phyloP scores from a whole-genome alignment of 148 eudicot genomes.

The Camellia japonica region DNA sequence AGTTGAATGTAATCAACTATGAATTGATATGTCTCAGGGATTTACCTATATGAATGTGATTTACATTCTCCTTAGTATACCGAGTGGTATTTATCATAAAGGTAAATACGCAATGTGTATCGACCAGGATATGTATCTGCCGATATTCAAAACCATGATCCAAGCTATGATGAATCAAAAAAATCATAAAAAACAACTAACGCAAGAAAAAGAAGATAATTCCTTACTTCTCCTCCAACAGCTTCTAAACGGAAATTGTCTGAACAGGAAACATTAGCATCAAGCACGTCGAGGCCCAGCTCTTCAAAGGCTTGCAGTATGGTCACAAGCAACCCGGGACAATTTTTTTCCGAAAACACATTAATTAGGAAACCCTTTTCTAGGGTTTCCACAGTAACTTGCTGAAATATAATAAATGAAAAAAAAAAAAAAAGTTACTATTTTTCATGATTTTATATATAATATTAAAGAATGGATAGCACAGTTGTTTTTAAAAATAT shows the following conservation, averaged over 20 bases:
- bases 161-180: neutral
- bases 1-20: too few species aligned
- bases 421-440: neutral
- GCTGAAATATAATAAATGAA: neutral
- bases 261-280: constrained; percentile 56
- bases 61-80: too few species aligned
- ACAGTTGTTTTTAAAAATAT: too few species aligned
- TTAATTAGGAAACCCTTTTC: constrained; percentile 57
- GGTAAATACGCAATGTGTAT: too few species aligned
- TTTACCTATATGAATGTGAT: too few species aligned
- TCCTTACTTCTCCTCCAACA: constrained; percentile 43
- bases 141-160: too few species aligned
- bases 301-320: constrained; percentile 64
- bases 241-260: constrained; percentile 53
- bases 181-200: neutral
- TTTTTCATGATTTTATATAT: neutral
- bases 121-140: too few species aligned
- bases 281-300: constrained; percentile 49
- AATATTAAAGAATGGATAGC: neutral
- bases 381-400: constrained; percentile 58
- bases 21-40: too few species aligned
- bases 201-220: neutral
- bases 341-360: constrained; percentile 40
- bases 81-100: too few species aligned
- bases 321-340: constrained; percentile 50